Conservation (phyloP, 345 rosid species). For the Moricandia moricandioides region DNA sequence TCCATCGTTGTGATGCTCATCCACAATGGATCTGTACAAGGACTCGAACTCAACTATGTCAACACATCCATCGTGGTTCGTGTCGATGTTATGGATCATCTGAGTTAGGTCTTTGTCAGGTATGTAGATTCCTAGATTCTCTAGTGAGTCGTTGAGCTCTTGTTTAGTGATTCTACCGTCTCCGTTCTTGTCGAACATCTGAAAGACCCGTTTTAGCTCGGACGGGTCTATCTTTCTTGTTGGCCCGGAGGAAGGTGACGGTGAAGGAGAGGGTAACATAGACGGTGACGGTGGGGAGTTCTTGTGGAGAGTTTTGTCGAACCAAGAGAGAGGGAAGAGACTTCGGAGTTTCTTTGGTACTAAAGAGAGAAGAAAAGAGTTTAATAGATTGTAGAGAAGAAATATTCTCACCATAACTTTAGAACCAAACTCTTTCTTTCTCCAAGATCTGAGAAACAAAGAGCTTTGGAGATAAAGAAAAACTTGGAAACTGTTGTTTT, state of each 20-base stretch:
- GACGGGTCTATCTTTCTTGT: conserved; percentile 12
- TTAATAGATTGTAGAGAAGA: conserved; percentile 28
- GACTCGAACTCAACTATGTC: conserved; percentile 39
- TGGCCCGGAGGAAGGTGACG: not conserved
- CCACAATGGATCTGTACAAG: conserved; percentile 31
- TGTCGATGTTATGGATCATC: conserved; percentile 34
- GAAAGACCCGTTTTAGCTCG: conserved; percentile 36
- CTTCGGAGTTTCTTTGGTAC: conserved; percentile 29
- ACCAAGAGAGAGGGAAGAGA: conserved; percentile 38
- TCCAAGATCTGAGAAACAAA: not conserved
- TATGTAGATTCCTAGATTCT: conserved; percentile 41
- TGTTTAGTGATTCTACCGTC: conserved; percentile 40
- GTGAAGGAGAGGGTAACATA: conserved; percentile 6
- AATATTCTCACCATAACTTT: conserved; percentile 35
- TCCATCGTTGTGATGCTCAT: conserved; percentile 38
- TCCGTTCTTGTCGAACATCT: conserved; percentile 39
- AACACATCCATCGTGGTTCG: conserved; percentile 34
- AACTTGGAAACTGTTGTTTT: conserved; percentile 8
- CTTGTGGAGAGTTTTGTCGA: conserved; percentile 28
- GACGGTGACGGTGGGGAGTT: conserved; percentile 13
- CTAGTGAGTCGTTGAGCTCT: conserved; percentile 37
- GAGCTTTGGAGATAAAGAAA: conserved; percentile 14
- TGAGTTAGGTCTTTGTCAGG: conserved; percentile 34
- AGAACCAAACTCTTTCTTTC: not conserved
- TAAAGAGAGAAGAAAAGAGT: conserved; percentile 33